Evolutionary conservation across 805 yeast species (phyloP).

Genomic region (Kodamaea kaohsiungensis): DNA sequence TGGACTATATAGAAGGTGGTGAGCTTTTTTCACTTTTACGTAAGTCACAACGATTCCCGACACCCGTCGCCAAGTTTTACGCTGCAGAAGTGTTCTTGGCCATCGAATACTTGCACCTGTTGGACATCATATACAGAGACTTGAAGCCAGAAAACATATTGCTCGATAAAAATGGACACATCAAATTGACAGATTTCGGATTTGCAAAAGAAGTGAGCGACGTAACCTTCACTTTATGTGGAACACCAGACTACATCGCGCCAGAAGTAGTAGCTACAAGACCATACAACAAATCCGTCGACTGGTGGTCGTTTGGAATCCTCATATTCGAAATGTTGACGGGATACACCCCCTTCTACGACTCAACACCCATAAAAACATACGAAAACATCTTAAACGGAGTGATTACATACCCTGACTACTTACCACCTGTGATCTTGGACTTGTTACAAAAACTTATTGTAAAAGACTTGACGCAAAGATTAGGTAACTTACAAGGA

Average conservation of each 20-base stretch:
- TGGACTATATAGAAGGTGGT: constrained; percentile 68
- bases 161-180: constrained; percentile 59
- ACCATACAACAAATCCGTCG: constrained; percentile 63
- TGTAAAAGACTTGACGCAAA: constrained; percentile 54
- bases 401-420: constrained; percentile 52
- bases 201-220: constrained; percentile 63
- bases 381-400: constrained; percentile 60
- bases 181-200: constrained; percentile 62
- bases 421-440: constrained; percentile 54
- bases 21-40: constrained; percentile 57
- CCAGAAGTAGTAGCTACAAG: constrained; percentile 67
- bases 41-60: constrained; percentile 60
- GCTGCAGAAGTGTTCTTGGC: constrained; percentile 64
- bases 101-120: constrained; percentile 58
- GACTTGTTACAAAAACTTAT: constrained; percentile 53
- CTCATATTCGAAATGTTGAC: constrained; percentile 62
- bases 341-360: constrained; percentile 64
- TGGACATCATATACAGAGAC: constrained; percentile 60
- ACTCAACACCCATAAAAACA: constrained; percentile 63
- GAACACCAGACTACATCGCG: constrained; percentile 65
- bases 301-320: constrained; percentile 67
- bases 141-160: constrained; percentile 62
- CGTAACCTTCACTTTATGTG: constrained; percentile 62
- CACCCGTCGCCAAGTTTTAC: constrained; percentile 63
- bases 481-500: constrained; percentile 58